Evolutionary conservation across 1,284 basidiomycete species (phyloP).

Genomic region (Apiotrichum gracile): DNA sequence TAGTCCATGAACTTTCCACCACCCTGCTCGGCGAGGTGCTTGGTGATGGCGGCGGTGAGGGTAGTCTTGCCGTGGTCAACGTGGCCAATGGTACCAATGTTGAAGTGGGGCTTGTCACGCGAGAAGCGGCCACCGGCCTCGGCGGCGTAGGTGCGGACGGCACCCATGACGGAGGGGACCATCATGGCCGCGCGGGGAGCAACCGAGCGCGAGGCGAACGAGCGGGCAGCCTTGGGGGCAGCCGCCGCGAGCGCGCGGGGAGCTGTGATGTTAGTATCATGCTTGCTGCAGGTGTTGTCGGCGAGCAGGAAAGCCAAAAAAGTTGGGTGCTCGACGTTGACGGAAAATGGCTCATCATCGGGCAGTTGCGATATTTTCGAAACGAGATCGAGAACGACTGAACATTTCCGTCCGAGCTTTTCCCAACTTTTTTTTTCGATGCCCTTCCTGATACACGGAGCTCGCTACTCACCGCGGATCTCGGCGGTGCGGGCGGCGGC

Average conservation of each 20-base stretch:
- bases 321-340: background rate
- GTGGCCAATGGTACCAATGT: slow-evolving; percentile 88
- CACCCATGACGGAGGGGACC: slow-evolving; percentile 1
- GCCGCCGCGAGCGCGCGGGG: slow-evolving; percentile 8
- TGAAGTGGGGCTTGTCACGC: slow-evolving; percentile 90
- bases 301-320: too few species aligned
- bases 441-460: background rate
- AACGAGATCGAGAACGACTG: too few species aligned
- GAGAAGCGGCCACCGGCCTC: slow-evolving; percentile 68
- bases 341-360: too few species aligned
- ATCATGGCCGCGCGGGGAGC: slow-evolving; percentile 14
- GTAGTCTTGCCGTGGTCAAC: slow-evolving; percentile 96
- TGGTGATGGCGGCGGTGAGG: slow-evolving; percentile 97
- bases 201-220: slow-evolving; percentile 9
- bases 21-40: slow-evolving; percentile 78
- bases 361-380: too few species aligned
- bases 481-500: slow-evolving; percentile 27
- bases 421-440: background rate
- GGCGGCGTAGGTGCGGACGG: slow-evolving; percentile 48
- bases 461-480: slow-evolving; percentile 21
- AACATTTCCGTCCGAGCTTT: too few species aligned
- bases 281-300: too few species aligned
- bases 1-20: slow-evolving; percentile 94
- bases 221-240: slow-evolving; percentile 9
- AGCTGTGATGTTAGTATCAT: background rate